Evolutionary conservation across 73 alveolate species (phyloP), one percentile per base, ranked within the genome.

Genomic region (Tetrahymena elliotti): DNA sequence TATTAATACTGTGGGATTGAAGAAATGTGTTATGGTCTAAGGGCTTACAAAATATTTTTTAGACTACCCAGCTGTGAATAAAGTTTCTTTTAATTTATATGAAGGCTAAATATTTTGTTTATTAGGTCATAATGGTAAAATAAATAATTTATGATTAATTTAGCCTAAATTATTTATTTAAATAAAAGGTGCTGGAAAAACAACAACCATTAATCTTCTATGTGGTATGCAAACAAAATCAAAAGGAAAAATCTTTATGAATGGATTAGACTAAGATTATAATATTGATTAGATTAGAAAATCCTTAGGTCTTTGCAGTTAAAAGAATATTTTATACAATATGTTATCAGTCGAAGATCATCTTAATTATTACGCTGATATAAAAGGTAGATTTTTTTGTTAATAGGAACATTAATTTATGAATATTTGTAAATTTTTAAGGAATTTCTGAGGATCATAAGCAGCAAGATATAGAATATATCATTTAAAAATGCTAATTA

Each of bases 81-180:
- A 96, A 52, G 93, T 99, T 16, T 94, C 95, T 93, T 92, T 94
- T 15, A 94, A 83, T 33, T 40, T 94, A 31, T 94, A 94, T 94
- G 84, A 82, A 22, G 53, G 47, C 15, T 33, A 94, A 84, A 94
- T 94, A 18, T 33, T 94, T 36, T 94, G 99, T 27, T 97, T 99
- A 93, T 97, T 99, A 16, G 99, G 99, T 36, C 99, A 99, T 96
- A 99, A 99, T 93, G 99, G 97, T 38, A 68, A 22, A n/a, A n/a
- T n/a, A n/a, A n/a, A n/a, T n/a, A n/a, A n/a, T n/a, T n/a, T n/a
- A n/a, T n/a, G n/a, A n/a, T n/a, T n/a, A n/a, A n/a, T n/a, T n/a
- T n/a, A n/a, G n/a, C n/a, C n/a, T n/a, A n/a, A n/a, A n/a, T n/a
- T n/a, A n/a, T n/a, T n/a, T n/a, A n/a, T 68, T 68, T 27, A 68